These are phyloP conservation scores for Dactylorhiza incarnata DNA, from an alignment of 106 monocot genomes.

Conservation along the genomic window DNA sequence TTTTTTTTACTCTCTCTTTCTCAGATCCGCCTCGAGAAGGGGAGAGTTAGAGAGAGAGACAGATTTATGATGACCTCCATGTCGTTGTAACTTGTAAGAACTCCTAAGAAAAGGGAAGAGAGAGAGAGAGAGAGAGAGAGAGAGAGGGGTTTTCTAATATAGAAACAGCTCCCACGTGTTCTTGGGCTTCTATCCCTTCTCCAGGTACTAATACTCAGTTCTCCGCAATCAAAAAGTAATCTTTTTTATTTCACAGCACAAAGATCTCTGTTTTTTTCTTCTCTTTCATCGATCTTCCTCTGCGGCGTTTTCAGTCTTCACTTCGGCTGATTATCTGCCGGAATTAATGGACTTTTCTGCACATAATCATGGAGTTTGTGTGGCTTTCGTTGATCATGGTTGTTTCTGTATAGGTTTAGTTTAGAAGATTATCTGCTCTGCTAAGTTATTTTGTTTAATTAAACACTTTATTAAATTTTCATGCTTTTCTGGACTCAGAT, in stretches of 20 bases:
- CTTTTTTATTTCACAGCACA: slow-evolving; percentile 26
- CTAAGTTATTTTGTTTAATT: neutral
- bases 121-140: slow-evolving; percentile 15
- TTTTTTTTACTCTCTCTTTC: neutral
- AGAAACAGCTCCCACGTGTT: slow-evolving; percentile 32
- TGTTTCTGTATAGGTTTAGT: neutral
- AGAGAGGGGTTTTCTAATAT: slow-evolving; percentile 17
- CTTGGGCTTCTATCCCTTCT: slow-evolving; percentile 13
- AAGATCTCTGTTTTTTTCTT: slow-evolving; percentile 15
- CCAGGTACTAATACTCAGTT: slow-evolving; percentile 17
- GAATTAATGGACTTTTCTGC: neutral
- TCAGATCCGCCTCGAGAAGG: neutral
- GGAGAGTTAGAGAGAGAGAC: slow-evolving; percentile 5
- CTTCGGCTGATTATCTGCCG: neutral
- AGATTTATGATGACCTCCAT: slow-evolving; percentile 12
- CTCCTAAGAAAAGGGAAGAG: slow-evolving; percentile 13
- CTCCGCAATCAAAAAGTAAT: slow-evolving; percentile 17
- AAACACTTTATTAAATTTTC: neutral
- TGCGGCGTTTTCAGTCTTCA: neutral
- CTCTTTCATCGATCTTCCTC: slow-evolving; percentile 11
- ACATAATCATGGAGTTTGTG: neutral
- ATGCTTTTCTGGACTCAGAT: neutral
- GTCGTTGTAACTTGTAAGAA: slow-evolving; percentile 22
- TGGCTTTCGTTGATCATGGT: neutral
- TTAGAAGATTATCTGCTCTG: neutral